phyloP scores from a whole-genome alignment of 1,284 basidiomycete genomes.

The Malassezia sp. region DNA sequence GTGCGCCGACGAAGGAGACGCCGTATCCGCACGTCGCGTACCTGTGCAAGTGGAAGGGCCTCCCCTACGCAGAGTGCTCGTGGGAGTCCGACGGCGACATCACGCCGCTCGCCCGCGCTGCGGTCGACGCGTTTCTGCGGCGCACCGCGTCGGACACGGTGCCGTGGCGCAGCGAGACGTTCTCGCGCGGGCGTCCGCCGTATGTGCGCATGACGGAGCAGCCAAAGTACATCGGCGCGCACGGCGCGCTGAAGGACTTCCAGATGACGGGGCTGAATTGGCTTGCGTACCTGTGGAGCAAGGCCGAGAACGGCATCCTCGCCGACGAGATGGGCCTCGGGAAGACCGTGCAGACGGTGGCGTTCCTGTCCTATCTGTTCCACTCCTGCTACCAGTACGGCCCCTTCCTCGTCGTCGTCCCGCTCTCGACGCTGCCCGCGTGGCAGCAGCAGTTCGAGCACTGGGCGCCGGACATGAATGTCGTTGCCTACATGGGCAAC shows the following conservation, averaged over 20 bases:
- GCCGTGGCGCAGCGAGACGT: slow-evolving; percentile 70
- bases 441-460: slow-evolving; percentile 95
- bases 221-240: slow-evolving; percentile 67
- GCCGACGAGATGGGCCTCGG: slow-evolving; percentile 99
- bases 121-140: slow-evolving; percentile 68
- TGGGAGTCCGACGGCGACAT: slow-evolving; percentile 78
- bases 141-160: slow-evolving; percentile 70
- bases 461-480: slow-evolving; percentile 82
- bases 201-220: slow-evolving; percentile 81
- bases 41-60: slow-evolving; percentile 92
- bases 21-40: slow-evolving; percentile 61
- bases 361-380: slow-evolving; percentile 88
- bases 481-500: slow-evolving; percentile 91
- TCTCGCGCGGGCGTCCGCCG: slow-evolving; percentile 62
- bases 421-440: slow-evolving; percentile 94
- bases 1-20: slow-evolving; percentile 52
- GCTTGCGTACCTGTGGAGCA: slow-evolving; percentile 89
- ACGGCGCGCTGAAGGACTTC: slow-evolving; percentile 83
- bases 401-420: slow-evolving; percentile 94
- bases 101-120: slow-evolving; percentile 52
- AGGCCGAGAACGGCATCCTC: slow-evolving; percentile 89
- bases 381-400: slow-evolving; percentile 82
- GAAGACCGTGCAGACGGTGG: slow-evolving; percentile 93
- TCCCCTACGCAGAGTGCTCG: slow-evolving; percentile 89
- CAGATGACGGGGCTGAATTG: slow-evolving; percentile 96